Evolutionary conservation across 768 basidiomycete species (phyloP).

Genomic region (Pleurotus sapidus): DNA sequence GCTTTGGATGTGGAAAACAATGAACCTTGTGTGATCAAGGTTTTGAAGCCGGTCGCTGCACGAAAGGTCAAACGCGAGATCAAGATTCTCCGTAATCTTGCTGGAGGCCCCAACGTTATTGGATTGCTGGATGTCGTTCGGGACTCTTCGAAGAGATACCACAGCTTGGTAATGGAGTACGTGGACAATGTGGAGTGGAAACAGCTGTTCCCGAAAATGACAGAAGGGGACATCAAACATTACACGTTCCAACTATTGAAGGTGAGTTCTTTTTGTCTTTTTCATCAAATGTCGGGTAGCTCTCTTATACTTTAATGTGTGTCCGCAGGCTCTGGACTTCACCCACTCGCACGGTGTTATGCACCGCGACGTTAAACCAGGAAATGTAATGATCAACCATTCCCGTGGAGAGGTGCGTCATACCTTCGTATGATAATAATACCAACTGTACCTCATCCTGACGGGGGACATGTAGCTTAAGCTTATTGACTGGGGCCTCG

Average conservation of each 20-base stretch:
- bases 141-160: slow-evolving; percentile 58
- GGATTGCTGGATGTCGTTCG: slow-evolving; percentile 65
- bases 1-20: slow-evolving; percentile 54
- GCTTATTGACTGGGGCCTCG: slow-evolving; percentile 75
- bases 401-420: slow-evolving; percentile 50
- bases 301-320: background rate
- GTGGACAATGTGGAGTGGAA: slow-evolving; percentile 72
- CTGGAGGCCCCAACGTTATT: slow-evolving; percentile 71
- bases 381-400: slow-evolving; percentile 76
- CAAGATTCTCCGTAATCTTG: slow-evolving; percentile 67
- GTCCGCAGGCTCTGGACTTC: slow-evolving; percentile 54
- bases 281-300: background rate
- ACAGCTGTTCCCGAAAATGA: slow-evolving; percentile 50
- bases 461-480: slow-evolving; percentile 33
- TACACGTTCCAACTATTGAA: slow-evolving; percentile 68
- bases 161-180: slow-evolving; percentile 66
- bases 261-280: slow-evolving; percentile 17
- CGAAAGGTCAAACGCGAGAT: slow-evolving; percentile 76
- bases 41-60: slow-evolving; percentile 68
- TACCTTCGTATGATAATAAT: background rate
- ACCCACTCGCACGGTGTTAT: slow-evolving; percentile 72
- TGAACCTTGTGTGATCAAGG: slow-evolving; percentile 63
- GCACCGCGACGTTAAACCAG: slow-evolving; percentile 48
- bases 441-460: background rate
- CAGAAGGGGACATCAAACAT: slow-evolving; percentile 64